Evolutionary conservation across 139 green algal species (phyloP), one percentile per base, ranked within the genome.

Genomic region (Picochlorum sp.): DNA sequence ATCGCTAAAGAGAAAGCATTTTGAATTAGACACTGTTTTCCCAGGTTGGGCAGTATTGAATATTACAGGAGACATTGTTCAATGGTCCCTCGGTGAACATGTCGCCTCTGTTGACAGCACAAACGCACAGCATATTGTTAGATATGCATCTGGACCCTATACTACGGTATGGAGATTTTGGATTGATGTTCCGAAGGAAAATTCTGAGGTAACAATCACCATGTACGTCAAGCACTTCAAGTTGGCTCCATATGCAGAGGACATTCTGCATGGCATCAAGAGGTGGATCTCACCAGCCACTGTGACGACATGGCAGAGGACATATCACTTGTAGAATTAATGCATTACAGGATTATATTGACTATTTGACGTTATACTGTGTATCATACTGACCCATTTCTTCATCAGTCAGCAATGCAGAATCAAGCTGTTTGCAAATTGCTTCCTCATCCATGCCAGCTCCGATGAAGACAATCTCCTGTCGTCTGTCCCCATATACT

Each of bases 391-490:
- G 75, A 28, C 24, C 30, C 81, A 91, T 78, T 72, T 95, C 88
- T 6, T 80, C 75, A 23, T 92, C 83, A 0, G 74, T 89, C 30
- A 96, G 76, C 71, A 96, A 64, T 13, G 86, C 86, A 8, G 63
- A 62, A 66, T 96, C 88, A 50, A 96, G 74, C 77, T 92, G 85
- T 62, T 55, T 63, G 49, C 32, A 67, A 61, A 96, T 96, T 65
- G 85, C 82, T 20, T 54, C 69, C 62, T 90, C 65, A 44, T 93
- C 74, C 90, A 96, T 96, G 57, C 66, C 68, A 20, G 71, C 72
- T 6, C 85, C 90, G 58, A 97, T 97, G 79, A 97, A 97, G 11
- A 97, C 88, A 63, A 97, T 91, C 79, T 96, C 90, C 75, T 97
- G 90, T 18, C 88, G 80, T 26, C 90, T 64, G 78, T 97, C 90